Conservation (phyloP, 768 basidiomycete genomes). For the Psilocybe azurescens region DNA sequence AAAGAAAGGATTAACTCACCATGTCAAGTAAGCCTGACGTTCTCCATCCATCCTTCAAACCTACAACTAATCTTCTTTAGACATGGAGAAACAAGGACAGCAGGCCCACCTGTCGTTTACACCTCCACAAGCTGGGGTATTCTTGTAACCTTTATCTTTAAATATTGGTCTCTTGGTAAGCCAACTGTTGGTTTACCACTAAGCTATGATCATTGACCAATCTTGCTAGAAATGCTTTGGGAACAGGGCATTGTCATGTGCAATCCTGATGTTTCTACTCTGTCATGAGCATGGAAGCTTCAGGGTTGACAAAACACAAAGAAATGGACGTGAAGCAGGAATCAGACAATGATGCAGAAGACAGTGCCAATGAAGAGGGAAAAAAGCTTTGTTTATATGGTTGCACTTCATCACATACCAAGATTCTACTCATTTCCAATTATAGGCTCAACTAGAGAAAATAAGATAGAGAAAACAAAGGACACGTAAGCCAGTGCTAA, state of each 20-base stretch:
- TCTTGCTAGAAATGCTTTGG: not conserved
- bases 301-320: not conserved
- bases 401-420: not conserved
- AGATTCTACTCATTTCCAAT: no score
- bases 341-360: not conserved
- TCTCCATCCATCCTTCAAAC: not conserved
- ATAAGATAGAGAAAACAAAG: conserved; percentile 4
- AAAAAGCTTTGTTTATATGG: conserved; percentile 6
- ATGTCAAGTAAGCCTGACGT: conserved; percentile 22
- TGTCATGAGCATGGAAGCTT: no score
- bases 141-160: not conserved
- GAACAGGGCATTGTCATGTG: not conserved
- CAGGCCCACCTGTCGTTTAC: not conserved
- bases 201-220: not conserved
- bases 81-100: not conserved
- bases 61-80: not conserved
- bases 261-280: not conserved
- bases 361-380: not conserved
- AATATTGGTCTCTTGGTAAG: conserved; percentile 2
- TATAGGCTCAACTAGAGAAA: conserved; percentile 8
- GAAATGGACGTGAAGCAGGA: not conserved
- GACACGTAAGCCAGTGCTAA: not conserved
- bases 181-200: not conserved
- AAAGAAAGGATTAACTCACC: conserved; percentile 28
- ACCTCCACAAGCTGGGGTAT: not conserved